Evolutionary conservation across 2,329 filamentous ascomycete species (phyloP).

Genomic region (Ophiostoma montium): DNA sequence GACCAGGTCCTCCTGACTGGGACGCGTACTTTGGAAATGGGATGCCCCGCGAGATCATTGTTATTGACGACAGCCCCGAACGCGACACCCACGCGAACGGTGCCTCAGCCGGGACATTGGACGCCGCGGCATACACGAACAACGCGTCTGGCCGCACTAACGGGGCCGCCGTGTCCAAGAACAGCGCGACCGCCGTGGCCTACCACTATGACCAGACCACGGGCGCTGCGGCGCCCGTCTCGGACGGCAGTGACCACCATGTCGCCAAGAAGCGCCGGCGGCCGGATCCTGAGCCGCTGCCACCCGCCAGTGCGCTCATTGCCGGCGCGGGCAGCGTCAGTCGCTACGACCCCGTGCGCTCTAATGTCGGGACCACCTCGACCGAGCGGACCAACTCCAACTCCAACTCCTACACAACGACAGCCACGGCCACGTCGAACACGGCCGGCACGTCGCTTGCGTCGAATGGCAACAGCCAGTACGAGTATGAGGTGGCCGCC

Average conservation of each 20-base stretch:
- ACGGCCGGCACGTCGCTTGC: slow-evolving; percentile 81
- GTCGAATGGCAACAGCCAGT: slow-evolving; percentile 43
- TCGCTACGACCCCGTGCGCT: slow-evolving; percentile 56
- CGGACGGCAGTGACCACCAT: slow-evolving; percentile 26
- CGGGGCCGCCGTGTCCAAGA: slow-evolving; percentile 15
- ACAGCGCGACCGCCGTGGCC: not conserved
- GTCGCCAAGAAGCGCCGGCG: slow-evolving; percentile 63
- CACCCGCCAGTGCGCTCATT: slow-evolving; percentile 8
- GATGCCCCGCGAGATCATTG: slow-evolving; percentile 70
- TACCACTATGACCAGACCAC: slow-evolving; percentile 11
- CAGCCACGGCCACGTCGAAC: slow-evolving; percentile 42
- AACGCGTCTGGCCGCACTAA: not conserved
- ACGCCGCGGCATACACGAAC: slow-evolving; percentile 13
- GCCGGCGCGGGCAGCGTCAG: slow-evolving; percentile 18
- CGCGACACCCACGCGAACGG: slow-evolving; percentile 29
- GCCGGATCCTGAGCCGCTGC: slow-evolving; percentile 31
- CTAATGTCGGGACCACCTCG: slow-evolving; percentile 54
- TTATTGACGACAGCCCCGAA: slow-evolving; percentile 62
- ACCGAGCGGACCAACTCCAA: slow-evolving; percentile 75
- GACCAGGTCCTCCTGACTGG: slow-evolving; percentile 60
- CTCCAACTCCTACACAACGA: slow-evolving; percentile 71
- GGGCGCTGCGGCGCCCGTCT: not conserved
- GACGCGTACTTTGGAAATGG: slow-evolving; percentile 71
- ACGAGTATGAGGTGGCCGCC: slow-evolving; percentile 55
- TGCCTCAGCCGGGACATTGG: slow-evolving; percentile 7